Evolutionary conservation across 2,329 filamentous ascomycete species (phyloP).

Genomic region (Hypomyces perniciosus): DNA sequence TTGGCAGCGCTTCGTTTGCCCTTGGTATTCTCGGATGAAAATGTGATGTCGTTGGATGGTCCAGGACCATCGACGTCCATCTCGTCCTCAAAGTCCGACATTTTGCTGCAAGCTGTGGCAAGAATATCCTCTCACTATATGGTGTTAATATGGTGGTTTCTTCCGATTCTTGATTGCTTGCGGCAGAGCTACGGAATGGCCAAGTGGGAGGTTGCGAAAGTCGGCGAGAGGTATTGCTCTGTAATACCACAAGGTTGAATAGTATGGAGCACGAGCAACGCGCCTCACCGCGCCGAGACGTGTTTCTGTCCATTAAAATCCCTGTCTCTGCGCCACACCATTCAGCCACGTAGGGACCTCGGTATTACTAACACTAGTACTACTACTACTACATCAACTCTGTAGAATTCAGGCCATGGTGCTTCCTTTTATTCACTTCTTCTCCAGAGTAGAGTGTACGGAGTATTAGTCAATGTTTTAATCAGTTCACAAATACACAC

Average conservation of each 20-base stretch:
- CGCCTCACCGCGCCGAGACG: constrained; percentile 22
- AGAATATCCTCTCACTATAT: not conserved
- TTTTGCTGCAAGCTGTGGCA: constrained; percentile 24
- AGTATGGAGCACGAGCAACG: not conserved
- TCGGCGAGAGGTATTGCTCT: too few species aligned
- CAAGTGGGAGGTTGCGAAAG: too few species aligned
- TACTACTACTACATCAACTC: too few species aligned
- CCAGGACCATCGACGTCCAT: constrained; percentile 54
- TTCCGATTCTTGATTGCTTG: too few species aligned
- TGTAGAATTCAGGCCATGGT: not conserved
- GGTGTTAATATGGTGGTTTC: not conserved
- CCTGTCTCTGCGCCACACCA: constrained; percentile 5
- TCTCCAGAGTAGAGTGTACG: too few species aligned
- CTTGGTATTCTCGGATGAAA: constrained; percentile 73
- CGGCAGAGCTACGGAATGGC: too few species aligned
- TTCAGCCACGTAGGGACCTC: not conserved
- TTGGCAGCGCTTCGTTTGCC: constrained; percentile 92
- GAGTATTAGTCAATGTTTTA: too few species aligned
- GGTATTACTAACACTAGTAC: too few species aligned
- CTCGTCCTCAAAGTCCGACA: constrained; percentile 56
- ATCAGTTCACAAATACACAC: too few species aligned
- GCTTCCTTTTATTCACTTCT: too few species aligned
- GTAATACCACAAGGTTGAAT: too few species aligned
- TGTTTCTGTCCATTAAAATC: constrained; percentile 13
- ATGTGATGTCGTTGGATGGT: constrained; percentile 47